Evolutionary conservation across 140 eudicot species (phyloP).

Genomic region (Anethum foeniculum): DNA sequence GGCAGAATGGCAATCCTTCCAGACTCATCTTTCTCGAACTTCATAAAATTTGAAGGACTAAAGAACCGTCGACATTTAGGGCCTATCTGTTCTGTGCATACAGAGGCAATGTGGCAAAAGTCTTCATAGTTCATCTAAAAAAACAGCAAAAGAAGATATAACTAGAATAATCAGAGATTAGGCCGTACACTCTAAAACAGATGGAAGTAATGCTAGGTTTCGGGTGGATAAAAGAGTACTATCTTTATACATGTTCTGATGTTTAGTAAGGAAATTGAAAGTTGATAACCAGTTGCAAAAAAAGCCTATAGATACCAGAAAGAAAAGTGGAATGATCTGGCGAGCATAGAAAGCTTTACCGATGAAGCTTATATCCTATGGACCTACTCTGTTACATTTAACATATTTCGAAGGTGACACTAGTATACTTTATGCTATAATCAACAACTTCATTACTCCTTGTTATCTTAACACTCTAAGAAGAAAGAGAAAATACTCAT

Average conservation of each 20-base stretch:
- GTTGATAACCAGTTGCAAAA: not conserved
- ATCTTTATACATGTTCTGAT: not conserved
- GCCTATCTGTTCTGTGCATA: constrained; percentile 96
- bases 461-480: not conserved
- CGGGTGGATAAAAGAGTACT: not conserved
- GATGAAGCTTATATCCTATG: not conserved
- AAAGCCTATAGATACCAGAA: not conserved
- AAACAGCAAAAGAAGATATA: constrained; percentile 13
- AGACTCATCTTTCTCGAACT: constrained; percentile 95
- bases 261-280: not conserved
- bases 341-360: not conserved
- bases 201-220: not conserved
- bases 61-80: constrained; percentile 93
- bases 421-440: not conserved
- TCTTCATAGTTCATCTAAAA: constrained; percentile 96
- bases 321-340: not conserved
- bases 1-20: constrained; percentile 97
- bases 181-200: not conserved
- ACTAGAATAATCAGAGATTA: constrained; percentile 11
- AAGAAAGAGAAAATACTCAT: not conserved
- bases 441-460: not conserved
- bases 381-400: not conserved
- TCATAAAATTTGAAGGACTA: constrained; percentile 98
- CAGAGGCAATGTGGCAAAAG: constrained; percentile 98
- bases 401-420: not conserved